phyloP scores from a whole-genome alignment of 345 rosid species.

The Pistacia integerrima region DNA sequence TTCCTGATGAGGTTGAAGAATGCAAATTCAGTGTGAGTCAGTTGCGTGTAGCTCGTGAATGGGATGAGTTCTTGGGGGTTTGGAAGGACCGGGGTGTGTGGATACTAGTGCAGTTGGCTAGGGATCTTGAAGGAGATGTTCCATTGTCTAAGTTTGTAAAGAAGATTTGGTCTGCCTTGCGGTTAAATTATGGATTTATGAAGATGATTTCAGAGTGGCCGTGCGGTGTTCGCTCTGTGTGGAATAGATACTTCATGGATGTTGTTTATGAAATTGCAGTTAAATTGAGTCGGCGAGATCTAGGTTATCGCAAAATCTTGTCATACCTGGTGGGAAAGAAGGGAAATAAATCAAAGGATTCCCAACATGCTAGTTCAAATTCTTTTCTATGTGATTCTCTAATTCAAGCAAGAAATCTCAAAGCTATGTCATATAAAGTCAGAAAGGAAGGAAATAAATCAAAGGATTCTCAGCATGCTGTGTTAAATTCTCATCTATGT shows the following conservation, averaged over 20 bases:
- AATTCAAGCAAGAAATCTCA: not conserved
- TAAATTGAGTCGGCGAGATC: constrained; percentile 21
- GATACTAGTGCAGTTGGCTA: constrained; percentile 36
- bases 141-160: constrained; percentile 31
- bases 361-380: constrained; percentile 9
- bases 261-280: constrained; percentile 28
- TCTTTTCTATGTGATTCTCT: constrained; percentile 19
- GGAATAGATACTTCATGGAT: constrained; percentile 37
- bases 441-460: not conserved
- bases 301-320: constrained; percentile 20
- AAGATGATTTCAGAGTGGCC: constrained; percentile 51
- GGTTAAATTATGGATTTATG: constrained; percentile 36
- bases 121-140: constrained; percentile 29
- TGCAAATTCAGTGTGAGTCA: constrained; percentile 23
- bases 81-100: constrained; percentile 42
- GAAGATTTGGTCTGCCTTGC: constrained; percentile 40
- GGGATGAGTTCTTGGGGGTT: constrained; percentile 45
- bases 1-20: constrained; percentile 45
- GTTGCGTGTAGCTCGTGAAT: constrained; percentile 32
- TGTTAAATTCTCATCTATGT: not conserved
- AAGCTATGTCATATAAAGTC: not conserved
- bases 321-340: constrained; percentile 19
- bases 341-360: constrained; percentile 17
- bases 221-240: constrained; percentile 32
- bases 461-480: not conserved